Percentiles rank a stretch among this genome's conserved stretches.
Evolutionary conservation across 371 early-diverging fungal genomes (phyloP).

Genomic region (Phascolomyces articulosus): DNA sequence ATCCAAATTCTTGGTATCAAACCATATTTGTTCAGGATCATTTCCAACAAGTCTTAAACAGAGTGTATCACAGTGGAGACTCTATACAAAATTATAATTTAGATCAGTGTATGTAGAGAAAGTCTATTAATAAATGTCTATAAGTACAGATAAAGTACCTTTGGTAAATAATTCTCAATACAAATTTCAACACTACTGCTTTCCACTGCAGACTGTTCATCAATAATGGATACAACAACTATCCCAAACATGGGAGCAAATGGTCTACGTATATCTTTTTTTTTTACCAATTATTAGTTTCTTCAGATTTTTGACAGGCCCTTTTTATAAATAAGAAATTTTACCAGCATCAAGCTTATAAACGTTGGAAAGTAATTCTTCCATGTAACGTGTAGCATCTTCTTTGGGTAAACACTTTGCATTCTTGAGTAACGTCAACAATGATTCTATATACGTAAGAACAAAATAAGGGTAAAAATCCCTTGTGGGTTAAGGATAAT

Average conservation of each 20-base stretch:
- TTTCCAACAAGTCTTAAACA: conserved; percentile 63
- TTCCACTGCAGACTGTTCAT: conserved; percentile 61
- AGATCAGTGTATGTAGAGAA: too few species aligned
- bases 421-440: conserved; percentile 62
- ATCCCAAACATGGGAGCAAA: conserved; percentile 65
- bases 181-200: conserved; percentile 62
- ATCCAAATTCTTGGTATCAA: conserved; percentile 37
- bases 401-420: conserved; percentile 47
- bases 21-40: conserved; percentile 57
- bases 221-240: conserved; percentile 59
- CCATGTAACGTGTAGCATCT: conserved; percentile 49
- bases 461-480: not conserved
- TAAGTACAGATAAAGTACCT: conserved; percentile 33
- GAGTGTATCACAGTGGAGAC: conserved; percentile 56
- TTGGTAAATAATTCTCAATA: conserved; percentile 62
- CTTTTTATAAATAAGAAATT: not conserved
- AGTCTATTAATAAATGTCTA: not conserved
- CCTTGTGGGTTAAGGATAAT: conserved; percentile 6
- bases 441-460: conserved; percentile 59
- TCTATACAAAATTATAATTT: too few species aligned
- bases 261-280: conserved; percentile 53
- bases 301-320: not conserved
- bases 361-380: conserved; percentile 56
- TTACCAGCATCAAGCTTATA: conserved; percentile 46
- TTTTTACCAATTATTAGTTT: not conserved